Evolutionary conservation across 495 filamentous ascomycete species (phyloP).

Genomic region (Penicillium coffeae): DNA sequence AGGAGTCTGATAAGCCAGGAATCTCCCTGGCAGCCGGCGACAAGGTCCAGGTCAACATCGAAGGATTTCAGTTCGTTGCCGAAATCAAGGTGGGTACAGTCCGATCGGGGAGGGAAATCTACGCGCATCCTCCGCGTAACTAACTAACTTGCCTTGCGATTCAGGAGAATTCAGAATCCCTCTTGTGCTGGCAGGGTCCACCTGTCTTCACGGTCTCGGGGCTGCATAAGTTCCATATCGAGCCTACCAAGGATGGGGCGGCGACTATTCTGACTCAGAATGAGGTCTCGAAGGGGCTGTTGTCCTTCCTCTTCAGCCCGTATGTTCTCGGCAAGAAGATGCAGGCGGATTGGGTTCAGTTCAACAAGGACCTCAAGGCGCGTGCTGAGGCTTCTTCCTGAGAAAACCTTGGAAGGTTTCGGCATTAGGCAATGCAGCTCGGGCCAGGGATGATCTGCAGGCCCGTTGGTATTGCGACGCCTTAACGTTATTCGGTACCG

Average conservation of each 20-base stretch:
- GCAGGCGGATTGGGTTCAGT: slow-evolving; percentile 17
- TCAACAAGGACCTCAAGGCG: slow-evolving; percentile 23
- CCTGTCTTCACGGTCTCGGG: slow-evolving; percentile 26
- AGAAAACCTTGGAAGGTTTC: neutral
- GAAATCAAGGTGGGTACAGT: slow-evolving; percentile 17
- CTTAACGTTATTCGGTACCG: too few species aligned
- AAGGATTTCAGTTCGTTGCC: slow-evolving; percentile 24
- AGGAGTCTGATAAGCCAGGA: slow-evolving; percentile 14
- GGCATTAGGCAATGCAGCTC: neutral
- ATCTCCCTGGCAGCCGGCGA: slow-evolving; percentile 14
- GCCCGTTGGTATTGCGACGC: neutral
- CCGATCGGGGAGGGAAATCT: neutral
- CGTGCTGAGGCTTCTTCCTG: slow-evolving; percentile 12
- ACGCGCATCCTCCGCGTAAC: too few species aligned
- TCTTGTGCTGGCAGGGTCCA: slow-evolving; percentile 29
- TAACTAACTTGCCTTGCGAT: neutral
- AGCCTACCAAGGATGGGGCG: slow-evolving; percentile 21
- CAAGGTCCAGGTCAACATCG: slow-evolving; percentile 22
- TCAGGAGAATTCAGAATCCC: slow-evolving; percentile 21
- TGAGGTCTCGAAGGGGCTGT: slow-evolving; percentile 19
- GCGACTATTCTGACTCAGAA: slow-evolving; percentile 26
- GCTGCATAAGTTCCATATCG: slow-evolving; percentile 21
- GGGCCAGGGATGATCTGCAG: neutral
- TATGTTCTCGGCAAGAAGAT: slow-evolving; percentile 21
- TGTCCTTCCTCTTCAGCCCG: slow-evolving; percentile 22